Percentiles rank a stretch among this genome's conserved stretches.
Evolutionary conservation across 1,284 basidiomycete genomes (phyloP).

Genomic region (Tetrapyrgos nigripes): DNA sequence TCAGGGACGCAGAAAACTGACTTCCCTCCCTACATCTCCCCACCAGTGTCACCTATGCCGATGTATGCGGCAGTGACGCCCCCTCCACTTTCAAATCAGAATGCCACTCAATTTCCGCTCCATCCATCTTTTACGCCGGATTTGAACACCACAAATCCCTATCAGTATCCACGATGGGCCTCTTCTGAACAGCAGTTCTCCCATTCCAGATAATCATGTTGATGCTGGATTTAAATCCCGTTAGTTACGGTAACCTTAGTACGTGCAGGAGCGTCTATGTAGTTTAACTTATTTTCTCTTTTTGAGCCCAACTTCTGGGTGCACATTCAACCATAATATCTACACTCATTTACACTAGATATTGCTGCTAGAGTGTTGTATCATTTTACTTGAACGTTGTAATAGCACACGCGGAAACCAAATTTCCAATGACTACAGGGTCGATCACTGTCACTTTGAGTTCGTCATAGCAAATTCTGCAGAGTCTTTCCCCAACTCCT

Average conservation of each 20-base stretch:
- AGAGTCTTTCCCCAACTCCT: slow-evolving; percentile 14
- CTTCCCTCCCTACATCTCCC: not conserved
- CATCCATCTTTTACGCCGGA: not conserved
- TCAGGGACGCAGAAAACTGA: not conserved
- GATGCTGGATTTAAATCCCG: not conserved
- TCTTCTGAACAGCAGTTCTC: slow-evolving; percentile 9
- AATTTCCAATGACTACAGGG: too few relatives aligned
- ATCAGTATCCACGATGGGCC: slow-evolving; percentile 9
- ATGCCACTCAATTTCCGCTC: slow-evolving; percentile 4
- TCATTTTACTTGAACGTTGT: too few relatives aligned
- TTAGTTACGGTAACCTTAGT: too few relatives aligned
- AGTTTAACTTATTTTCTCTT: too few relatives aligned
- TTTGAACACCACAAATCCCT: not conserved
- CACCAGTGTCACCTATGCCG: not conserved
- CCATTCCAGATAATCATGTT: not conserved
- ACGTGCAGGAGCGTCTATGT: too few relatives aligned
- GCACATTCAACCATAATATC: too few relatives aligned
- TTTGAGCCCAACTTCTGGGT: too few relatives aligned
- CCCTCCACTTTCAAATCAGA: not conserved
- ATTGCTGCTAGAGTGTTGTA: too few relatives aligned
- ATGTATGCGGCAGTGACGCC: not conserved
- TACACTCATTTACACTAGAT: too few relatives aligned
- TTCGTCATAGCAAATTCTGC: not conserved
- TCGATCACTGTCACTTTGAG: not conserved
- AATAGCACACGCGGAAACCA: too few relatives aligned